These are phyloP conservation scores for Alternaria triticimaculans DNA, from an alignment of 2,329 filamentous ascomycete genomes.

Conservation along the genomic window DNA sequence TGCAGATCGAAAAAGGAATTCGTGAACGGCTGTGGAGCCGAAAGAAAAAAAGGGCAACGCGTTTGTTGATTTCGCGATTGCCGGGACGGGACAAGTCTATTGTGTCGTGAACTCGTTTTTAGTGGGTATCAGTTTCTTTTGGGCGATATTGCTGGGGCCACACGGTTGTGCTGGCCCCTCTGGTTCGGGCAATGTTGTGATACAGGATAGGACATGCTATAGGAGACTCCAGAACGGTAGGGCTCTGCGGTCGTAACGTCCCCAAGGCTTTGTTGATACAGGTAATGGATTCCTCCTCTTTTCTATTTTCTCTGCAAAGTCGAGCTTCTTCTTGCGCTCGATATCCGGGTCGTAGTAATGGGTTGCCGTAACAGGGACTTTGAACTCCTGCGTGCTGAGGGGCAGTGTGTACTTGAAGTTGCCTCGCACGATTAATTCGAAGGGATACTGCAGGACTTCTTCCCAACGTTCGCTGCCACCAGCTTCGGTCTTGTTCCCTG, in stretches of 20 bases:
- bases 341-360: constrained; percentile 46
- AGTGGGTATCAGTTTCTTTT: constrained; percentile 46
- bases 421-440: constrained; percentile 90
- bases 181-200: constrained; percentile 21
- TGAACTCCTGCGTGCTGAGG: constrained; percentile 61
- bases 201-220: constrained; percentile 31
- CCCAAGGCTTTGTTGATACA: constrained; percentile 35
- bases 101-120: constrained; percentile 46
- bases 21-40: constrained; percentile 34
- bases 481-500: constrained; percentile 84
- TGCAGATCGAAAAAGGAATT: constrained; percentile 26
- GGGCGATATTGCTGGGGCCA: constrained; percentile 26
- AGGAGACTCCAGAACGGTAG: constrained; percentile 14
- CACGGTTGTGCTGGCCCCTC: constrained; percentile 15
- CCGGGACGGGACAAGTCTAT: constrained; percentile 37
- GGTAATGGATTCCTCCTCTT: constrained; percentile 13
- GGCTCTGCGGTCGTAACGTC: constrained; percentile 40
- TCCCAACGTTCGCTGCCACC: constrained; percentile 90
- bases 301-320: constrained; percentile 7
- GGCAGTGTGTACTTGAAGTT: constrained; percentile 82
- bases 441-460: constrained; percentile 86
- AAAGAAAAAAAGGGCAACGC: constrained; percentile 3
- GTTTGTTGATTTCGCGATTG: constrained; percentile 10
- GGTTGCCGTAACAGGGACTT: constrained; percentile 55
- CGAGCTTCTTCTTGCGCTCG: constrained; percentile 42